phyloP scores from a whole-genome alignment of 345 rosid species.

The Atalantia buxifolia region DNA sequence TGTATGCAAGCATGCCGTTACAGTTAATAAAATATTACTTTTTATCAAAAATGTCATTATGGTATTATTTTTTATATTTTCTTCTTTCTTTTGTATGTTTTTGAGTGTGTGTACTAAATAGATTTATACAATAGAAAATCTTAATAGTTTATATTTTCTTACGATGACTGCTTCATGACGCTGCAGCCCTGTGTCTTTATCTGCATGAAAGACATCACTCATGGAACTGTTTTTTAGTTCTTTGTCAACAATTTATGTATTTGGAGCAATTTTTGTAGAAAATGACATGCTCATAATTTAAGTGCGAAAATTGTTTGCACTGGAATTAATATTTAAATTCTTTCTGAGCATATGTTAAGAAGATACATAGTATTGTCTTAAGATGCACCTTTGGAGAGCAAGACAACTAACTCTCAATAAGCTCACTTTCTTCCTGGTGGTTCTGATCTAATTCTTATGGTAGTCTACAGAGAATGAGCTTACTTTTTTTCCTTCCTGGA shows the following conservation, averaged over 20 bases:
- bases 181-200: background rate
- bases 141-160: background rate
- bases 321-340: background rate
- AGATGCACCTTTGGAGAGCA: background rate
- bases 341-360: background rate
- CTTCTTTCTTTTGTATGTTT: background rate
- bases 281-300: background rate
- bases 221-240: background rate
- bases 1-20: background rate
- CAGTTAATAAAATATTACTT: background rate
- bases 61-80: background rate
- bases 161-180: background rate
- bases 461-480: conserved; percentile 19
- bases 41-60: background rate
- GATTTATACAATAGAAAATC: background rate
- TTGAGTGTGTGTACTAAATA: background rate
- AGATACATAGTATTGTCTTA: background rate
- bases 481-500: background rate
- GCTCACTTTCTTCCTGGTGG: background rate
- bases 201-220: background rate
- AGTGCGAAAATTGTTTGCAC: background rate
- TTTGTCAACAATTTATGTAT: background rate
- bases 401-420: background rate
- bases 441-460: conserved; percentile 15
- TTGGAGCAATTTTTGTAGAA: background rate